Evolutionary conservation across 2,329 filamentous ascomycete genomes (phyloP).

Genomic region (Penicillium sp.): DNA sequence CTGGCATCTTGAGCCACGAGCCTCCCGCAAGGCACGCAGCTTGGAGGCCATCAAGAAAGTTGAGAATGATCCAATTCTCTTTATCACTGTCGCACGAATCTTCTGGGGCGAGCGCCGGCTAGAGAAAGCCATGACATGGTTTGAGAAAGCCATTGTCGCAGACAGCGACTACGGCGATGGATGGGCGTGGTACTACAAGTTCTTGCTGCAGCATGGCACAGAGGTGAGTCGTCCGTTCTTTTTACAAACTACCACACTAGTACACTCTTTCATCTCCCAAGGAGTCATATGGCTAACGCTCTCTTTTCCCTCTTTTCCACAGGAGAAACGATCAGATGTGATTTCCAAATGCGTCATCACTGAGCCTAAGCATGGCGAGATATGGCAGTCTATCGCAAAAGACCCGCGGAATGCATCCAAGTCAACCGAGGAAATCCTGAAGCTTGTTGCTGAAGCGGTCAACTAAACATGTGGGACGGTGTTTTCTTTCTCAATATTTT

Average conservation of each 20-base stretch:
- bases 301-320: not conserved
- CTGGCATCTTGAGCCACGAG: slow-evolving; percentile 85
- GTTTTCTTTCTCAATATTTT: not conserved
- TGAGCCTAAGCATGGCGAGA: slow-evolving; percentile 87
- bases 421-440: slow-evolving; percentile 72
- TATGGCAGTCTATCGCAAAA: slow-evolving; percentile 83
- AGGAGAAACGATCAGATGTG: slow-evolving; percentile 82
- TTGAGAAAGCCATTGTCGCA: slow-evolving; percentile 86
- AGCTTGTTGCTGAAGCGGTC: slow-evolving; percentile 58
- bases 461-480: slow-evolving; percentile 3
- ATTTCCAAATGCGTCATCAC: slow-evolving; percentile 71
- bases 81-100: slow-evolving; percentile 86
- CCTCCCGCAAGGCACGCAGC: slow-evolving; percentile 83
- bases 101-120: slow-evolving; percentile 92
- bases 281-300: slow-evolving; percentile 2
- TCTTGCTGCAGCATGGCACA: slow-evolving; percentile 84
- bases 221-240: slow-evolving; percentile 44
- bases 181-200: slow-evolving; percentile 98
- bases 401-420: slow-evolving; percentile 73
- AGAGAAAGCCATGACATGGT: slow-evolving; percentile 94
- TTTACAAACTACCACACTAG: no score
- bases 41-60: slow-evolving; percentile 96
- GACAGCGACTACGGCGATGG: slow-evolving; percentile 84
- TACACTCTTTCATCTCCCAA: not conserved
- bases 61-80: slow-evolving; percentile 82